Evolutionary conservation across 163 green algal genomes (phyloP).

Genomic region (Coccomyxa subellipsoidea): DNA sequence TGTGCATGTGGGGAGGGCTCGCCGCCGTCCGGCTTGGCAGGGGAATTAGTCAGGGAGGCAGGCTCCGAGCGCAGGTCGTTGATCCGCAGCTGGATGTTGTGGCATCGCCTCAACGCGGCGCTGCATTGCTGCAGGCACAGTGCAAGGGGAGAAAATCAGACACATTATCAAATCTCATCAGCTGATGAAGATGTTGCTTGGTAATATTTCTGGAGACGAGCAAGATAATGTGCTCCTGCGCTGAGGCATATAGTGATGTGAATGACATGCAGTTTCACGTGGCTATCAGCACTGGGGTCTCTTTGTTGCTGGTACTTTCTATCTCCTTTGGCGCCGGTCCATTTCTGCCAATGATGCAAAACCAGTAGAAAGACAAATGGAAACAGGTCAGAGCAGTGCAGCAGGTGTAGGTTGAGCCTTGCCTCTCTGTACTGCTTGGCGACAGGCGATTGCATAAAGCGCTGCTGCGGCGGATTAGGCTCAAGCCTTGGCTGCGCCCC

Average conservation of each 20-base stretch:
- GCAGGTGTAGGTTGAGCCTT: neutral
- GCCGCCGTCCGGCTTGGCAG: neutral
- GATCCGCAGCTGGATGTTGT: neutral
- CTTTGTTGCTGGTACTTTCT: too few relatives aligned
- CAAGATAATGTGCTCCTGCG: too few relatives aligned
- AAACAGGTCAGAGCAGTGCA: too few relatives aligned
- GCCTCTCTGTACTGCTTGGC: slow-evolving; percentile 24
- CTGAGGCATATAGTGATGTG: too few relatives aligned
- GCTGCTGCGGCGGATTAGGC: neutral
- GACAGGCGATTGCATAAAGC: neutral
- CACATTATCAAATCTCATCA: too few relatives aligned
- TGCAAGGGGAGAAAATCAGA: too few relatives aligned
- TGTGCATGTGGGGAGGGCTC: neutral
- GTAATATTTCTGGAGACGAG: too few relatives aligned
- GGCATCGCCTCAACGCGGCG: slow-evolving; percentile 11
- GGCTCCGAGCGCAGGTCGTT: neutral
- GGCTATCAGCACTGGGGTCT: too few relatives aligned
- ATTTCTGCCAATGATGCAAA: neutral
- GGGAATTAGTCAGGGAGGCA: neutral
- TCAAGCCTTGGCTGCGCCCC: neutral
- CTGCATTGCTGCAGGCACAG: slow-evolving; percentile 16
- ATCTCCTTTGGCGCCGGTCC: too few relatives aligned
- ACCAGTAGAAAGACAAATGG: too few relatives aligned
- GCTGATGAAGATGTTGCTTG: too few relatives aligned
- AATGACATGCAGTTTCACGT: too few relatives aligned